Base-by-base conservation (phyloP, 1,139 yeast species). In the Geotrichum histeridarum region DNA sequence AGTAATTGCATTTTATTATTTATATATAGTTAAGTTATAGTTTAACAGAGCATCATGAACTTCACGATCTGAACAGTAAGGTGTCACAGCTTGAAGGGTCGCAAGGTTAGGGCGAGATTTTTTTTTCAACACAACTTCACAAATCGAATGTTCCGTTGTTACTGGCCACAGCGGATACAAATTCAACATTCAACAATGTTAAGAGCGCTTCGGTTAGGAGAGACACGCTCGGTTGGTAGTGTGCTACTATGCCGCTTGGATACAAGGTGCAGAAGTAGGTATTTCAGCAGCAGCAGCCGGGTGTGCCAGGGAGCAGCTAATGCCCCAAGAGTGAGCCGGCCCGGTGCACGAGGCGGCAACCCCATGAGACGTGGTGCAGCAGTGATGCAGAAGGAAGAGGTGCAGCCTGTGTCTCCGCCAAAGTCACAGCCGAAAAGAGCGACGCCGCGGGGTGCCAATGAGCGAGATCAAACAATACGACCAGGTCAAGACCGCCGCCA, bases 281-380 rank as follows among this genome's bases (percentile, higher is more conserved):
- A 33, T 33, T 33, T 33, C 14, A n/a, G 37, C 6, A 4, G 14
- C 12, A 11, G 37, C 37, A 33, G 14, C 14, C 37, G 14, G 37
- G 14, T n/a, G 14, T n/a, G 14, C 14, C 37, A 33, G 37, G 37
- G 14, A 6, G 37, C 37, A 4, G 14, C 37, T 12, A n/a, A n/a
- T 30, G 36, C 35, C 2, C 8, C 47, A 43, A 27, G 47, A 31
- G 47, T 31, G 7, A 12, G 22, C 9, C 27, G 47, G 27, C 47
- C 47, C 11, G 47, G 47, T 43, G 37, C 22, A 22, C 9, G 47
- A 30, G 47, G 47, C 17, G 47, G 36, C 47, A 43, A 43, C 15
- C 47, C 47, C n/a, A 43, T 43, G 47, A 43, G 47, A 32, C 35
- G 47, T 2, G 37, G 37, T 15, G 31, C 47, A 2, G 11, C 22